phyloP scores from a whole-genome alignment of 2,329 filamentous ascomycete genomes.

The Aspergillus ibericus region DNA sequence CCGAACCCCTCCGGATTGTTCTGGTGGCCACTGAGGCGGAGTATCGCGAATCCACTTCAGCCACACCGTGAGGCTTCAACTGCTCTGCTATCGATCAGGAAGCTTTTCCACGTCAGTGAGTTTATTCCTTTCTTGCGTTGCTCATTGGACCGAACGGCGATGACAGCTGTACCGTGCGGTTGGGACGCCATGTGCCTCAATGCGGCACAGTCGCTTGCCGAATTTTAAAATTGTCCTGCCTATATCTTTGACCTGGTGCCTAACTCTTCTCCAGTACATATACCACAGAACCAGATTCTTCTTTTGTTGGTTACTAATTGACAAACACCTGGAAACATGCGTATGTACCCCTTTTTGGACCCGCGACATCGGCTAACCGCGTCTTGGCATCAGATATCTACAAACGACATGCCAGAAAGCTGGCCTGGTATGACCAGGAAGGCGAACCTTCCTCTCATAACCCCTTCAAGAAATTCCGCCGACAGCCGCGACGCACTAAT shows the following conservation, averaged over 20 bases:
- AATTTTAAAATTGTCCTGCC: not conserved
- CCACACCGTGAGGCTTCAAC: not conserved
- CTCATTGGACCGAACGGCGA: not conserved
- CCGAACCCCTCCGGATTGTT: not conserved
- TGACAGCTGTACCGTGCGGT: not conserved
- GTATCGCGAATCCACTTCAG: not conserved
- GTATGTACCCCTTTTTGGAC: not conserved
- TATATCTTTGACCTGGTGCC: not conserved
- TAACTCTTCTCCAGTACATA: not conserved
- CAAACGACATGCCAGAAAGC: constrained; percentile 37
- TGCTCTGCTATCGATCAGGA: not conserved
- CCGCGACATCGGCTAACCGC: constrained; percentile 1
- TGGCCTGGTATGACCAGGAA: constrained; percentile 45
- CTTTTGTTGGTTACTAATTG: not conserved
- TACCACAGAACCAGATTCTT: not conserved
- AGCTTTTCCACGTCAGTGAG: not conserved
- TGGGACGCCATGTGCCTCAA: not conserved
- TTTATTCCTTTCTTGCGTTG: not conserved
- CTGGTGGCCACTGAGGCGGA: not conserved
- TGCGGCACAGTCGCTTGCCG: not conserved
- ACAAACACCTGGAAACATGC: not conserved
- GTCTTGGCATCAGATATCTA: constrained; percentile 36
- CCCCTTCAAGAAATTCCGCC: constrained; percentile 43
- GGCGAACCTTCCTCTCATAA: constrained; percentile 39
- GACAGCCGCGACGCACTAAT: constrained; percentile 26